Percentiles rank a stretch among this genome's conserved stretches.
phyloP scores from a whole-genome alignment of 176 grass and related monocot genomes.

The Carex scoparia region DNA sequence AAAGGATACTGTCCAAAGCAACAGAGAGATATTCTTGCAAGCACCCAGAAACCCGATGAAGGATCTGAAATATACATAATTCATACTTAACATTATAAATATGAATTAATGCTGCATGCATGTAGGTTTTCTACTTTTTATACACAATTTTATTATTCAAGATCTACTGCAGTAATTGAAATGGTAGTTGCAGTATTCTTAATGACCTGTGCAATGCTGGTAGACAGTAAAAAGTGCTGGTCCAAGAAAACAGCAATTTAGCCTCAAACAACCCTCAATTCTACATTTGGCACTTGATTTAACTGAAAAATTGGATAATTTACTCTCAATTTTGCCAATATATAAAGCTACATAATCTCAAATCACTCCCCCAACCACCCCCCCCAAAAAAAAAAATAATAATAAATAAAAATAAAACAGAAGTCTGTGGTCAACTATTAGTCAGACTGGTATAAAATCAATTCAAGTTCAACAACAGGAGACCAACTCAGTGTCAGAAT shows the following conservation, averaged over 20 bases:
- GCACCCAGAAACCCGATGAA: slow-evolving; percentile 85
- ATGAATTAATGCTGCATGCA: neutral
- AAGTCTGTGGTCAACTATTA: neutral
- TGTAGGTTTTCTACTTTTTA: no score
- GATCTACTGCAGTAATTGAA: neutral
- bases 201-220: neutral
- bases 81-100: neutral
- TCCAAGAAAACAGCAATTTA: neutral
- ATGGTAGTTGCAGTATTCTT: neutral
- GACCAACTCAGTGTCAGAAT: neutral
- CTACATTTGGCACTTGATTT: neutral
- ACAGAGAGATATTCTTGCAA: slow-evolving; percentile 69
- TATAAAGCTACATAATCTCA: neutral
- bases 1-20: slow-evolving; percentile 97
- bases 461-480: neutral
- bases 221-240: neutral
- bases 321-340: neutral
- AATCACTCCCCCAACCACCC: neutral
- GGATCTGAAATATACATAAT: slow-evolving; percentile 56
- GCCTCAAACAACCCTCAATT: neutral
- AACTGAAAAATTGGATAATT: neutral
- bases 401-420: neutral
- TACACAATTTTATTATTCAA: neutral
- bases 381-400: neutral
- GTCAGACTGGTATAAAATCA: neutral